Evolutionary conservation across 2,329 filamentous ascomycete genomes (phyloP).

Genomic region (Whalleya microplaca): DNA sequence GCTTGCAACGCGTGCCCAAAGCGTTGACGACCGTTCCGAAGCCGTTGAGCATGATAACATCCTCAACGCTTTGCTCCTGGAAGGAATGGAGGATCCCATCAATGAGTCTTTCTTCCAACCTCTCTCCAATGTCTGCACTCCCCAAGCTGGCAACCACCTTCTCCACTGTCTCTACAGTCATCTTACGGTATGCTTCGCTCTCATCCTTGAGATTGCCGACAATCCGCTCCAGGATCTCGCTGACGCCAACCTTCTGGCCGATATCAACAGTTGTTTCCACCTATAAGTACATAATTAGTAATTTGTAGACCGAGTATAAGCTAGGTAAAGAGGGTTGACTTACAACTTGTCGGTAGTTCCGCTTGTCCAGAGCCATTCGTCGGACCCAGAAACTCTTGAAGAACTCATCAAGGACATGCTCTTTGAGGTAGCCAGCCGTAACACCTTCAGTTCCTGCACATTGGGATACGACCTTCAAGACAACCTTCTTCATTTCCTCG

Average conservation of each 20-base stretch:
- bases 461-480: constrained; percentile 95
- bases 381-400: constrained; percentile 99
- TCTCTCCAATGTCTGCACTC: constrained; percentile 89
- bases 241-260: constrained; percentile 95
- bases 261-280: constrained; percentile 98
- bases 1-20: constrained; percentile 89
- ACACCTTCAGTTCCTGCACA: constrained; percentile 94
- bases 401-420: constrained; percentile 92
- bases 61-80: constrained; percentile 97
- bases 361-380: constrained; percentile 94
- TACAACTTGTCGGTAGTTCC: constrained; percentile 90
- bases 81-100: constrained; percentile 96
- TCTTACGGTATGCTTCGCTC: constrained; percentile 96
- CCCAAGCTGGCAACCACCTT: constrained; percentile 93
- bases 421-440: constrained; percentile 91
- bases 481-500: constrained; percentile 99
- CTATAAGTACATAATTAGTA: constrained; percentile 14
- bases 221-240: constrained; percentile 91
- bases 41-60: constrained; percentile 93
- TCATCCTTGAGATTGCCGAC: constrained; percentile 98
- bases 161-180: constrained; percentile 98
- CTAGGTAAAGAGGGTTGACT: constrained; percentile 1
- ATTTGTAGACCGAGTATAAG: background rate
- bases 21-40: constrained; percentile 98
- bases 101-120: constrained; percentile 89